Base-by-base conservation (phyloP, 2,329 filamentous ascomycete species). In the Curvularia lunata region DNA sequence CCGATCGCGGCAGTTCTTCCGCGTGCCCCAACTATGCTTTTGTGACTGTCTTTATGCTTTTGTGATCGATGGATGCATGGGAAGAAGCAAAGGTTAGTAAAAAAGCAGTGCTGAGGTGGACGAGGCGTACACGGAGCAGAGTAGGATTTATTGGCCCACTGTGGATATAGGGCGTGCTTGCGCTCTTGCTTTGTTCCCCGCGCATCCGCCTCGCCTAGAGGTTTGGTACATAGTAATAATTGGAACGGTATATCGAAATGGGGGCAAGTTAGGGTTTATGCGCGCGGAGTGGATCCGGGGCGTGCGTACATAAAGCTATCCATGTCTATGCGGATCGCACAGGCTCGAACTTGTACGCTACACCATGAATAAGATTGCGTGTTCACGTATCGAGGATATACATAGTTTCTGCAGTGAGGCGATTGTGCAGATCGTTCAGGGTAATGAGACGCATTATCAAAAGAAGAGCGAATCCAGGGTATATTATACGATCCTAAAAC, bases 401-500 rank as follows among this genome's bases (percentile, higher is more conserved):
- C 28, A 30, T 8, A 30, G 48, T 10, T 34, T 47, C 18, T 21
- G 16, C 23, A 42, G 51, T 54, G 18, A 34, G 51, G 32, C 45
- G 38, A 42, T 13, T 37, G 10, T 47, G 16, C 42, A 37, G 10
- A 37, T 55, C 23, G 42, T 19, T 50, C 40, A 21, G 55, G 53
- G 18, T 40, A 47, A 48, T 45, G 27, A 30, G 27, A 48, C 28
- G 40, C 5, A 48, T 37, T 48, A 43, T 10, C 32, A 45, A 47
- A 25, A 30, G 48, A 56, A 48, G 58, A 48, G 40, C 55, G 54
- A 54, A 28, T 48, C 52, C 28, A 23, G 48, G 56, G 62, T 60
- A 66, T 63, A 68, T 66, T 55, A 60, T 59, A 45, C 61, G 57
- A 48, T 48, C 21, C 48, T 37, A 55, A 52, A 32, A 30, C 10